These are phyloP conservation scores for Candida glaebosa DNA, from an alignment of 805 yeast genomes.

Conservation along the genomic window DNA sequence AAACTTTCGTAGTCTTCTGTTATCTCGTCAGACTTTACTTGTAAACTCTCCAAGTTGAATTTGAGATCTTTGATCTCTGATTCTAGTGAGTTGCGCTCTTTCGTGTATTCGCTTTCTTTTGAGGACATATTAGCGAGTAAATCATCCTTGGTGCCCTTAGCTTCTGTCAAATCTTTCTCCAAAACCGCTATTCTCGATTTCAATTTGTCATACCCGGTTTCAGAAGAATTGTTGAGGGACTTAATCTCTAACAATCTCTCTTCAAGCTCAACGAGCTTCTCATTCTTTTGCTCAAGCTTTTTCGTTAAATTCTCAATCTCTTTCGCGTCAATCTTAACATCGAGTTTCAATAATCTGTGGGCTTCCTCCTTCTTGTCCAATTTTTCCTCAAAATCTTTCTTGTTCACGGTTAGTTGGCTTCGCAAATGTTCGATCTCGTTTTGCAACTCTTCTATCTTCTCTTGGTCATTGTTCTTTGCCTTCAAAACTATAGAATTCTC, in stretches of 20 bases:
- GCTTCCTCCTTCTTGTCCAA: constrained; percentile 8
- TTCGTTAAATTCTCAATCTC: constrained; percentile 12
- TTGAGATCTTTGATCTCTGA: constrained; percentile 47
- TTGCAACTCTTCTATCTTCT: constrained; percentile 5
- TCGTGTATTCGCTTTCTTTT: constrained; percentile 55
- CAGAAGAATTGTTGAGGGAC: constrained; percentile 10
- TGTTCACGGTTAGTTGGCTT: neutral
- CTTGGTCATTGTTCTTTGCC: constrained; percentile 2
- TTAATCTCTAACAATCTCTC: constrained; percentile 10
- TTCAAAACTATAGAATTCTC: constrained; percentile 5
- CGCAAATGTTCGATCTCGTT: constrained; percentile 9
- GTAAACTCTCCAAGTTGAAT: constrained; percentile 44
- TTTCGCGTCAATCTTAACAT: constrained; percentile 9
- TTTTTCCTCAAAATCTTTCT: constrained; percentile 2
- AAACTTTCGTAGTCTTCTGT: constrained; percentile 40
- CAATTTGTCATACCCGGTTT: constrained; percentile 13
- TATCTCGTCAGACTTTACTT: constrained; percentile 43
- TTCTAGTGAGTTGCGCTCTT: constrained; percentile 49
- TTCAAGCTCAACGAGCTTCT: constrained; percentile 14
- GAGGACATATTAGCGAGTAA: constrained; percentile 65
- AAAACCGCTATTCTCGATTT: constrained; percentile 12
- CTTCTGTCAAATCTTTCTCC: constrained; percentile 19
- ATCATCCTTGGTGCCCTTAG: constrained; percentile 50
- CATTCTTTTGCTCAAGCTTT: constrained; percentile 11
- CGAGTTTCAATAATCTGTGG: constrained; percentile 4